Percentiles rank a stretch among this genome's conserved stretches.
Evolutionary conservation across 169 alveolate species (phyloP).

Genomic region (Neospora caninum): DNA sequence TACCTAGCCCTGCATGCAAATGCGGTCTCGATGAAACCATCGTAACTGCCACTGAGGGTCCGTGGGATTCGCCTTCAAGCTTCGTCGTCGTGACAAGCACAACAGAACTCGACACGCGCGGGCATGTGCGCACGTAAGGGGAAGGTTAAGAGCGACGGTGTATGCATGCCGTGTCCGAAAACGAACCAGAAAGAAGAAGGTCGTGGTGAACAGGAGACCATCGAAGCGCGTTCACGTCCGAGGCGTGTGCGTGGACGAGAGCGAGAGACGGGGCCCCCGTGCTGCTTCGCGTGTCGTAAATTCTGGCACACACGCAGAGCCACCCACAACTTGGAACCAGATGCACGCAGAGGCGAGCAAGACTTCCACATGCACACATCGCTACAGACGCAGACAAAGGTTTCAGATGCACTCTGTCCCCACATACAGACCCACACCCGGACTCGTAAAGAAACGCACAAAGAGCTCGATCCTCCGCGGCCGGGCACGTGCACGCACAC

Average conservation of each 20-base stretch:
- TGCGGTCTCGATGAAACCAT: too few relatives aligned
- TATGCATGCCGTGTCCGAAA: not conserved
- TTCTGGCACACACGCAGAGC: not conserved
- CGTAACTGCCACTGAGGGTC: too few relatives aligned
- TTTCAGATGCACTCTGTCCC: not conserved
- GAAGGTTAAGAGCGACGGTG: too few relatives aligned
- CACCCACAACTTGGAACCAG: too few relatives aligned
- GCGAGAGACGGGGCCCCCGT: not conserved
- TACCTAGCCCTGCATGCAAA: too few relatives aligned
- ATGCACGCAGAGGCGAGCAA: not conserved
- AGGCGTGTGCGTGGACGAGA: constrained; percentile 22
- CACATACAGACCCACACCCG: not conserved
- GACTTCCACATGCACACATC: not conserved
- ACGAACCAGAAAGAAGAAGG: constrained; percentile 18
- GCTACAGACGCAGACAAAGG: not conserved
- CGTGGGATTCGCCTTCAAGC: too few relatives aligned
- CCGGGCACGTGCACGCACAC: not conserved
- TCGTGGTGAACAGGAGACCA: constrained; percentile 23
- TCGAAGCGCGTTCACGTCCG: constrained; percentile 45
- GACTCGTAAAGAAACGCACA: not conserved
- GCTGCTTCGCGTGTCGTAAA: not conserved
- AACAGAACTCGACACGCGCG: too few relatives aligned
- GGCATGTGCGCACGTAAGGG: too few relatives aligned
- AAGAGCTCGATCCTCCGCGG: not conserved
- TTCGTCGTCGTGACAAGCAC: too few relatives aligned